phyloP scores from a whole-genome alignment of 75 land plant genomes.

The Cunninghamia lanceolata region DNA sequence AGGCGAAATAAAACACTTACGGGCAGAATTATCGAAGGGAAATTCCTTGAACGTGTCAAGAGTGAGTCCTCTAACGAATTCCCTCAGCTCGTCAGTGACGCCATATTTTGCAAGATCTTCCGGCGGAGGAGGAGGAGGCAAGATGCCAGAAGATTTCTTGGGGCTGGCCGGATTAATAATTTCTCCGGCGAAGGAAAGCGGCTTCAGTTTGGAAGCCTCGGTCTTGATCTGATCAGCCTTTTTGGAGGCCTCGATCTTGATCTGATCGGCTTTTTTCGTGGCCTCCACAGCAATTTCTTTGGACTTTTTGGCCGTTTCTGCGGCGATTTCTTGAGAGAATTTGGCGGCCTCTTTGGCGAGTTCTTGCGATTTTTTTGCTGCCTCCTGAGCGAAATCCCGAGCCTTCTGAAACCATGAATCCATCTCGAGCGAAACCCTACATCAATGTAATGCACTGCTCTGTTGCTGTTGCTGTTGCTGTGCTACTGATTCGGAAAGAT shows the following conservation, averaged over 20 bases:
- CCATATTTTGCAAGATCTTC: constrained; percentile 67
- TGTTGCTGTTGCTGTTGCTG: no score
- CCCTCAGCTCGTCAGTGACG: constrained; percentile 76
- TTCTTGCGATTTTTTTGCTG: constrained; percentile 74
- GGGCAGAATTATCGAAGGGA: constrained; percentile 37
- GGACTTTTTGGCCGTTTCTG: constrained; percentile 71
- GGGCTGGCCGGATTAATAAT: constrained; percentile 22
- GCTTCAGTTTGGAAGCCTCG: constrained; percentile 43
- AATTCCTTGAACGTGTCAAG: constrained; percentile 72
- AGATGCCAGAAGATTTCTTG: not conserved
- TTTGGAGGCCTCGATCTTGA: constrained; percentile 59
- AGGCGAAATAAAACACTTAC: constrained; percentile 9
- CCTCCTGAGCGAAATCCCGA: constrained; percentile 58
- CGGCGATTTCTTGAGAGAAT: constrained; percentile 48
- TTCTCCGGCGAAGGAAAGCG: constrained; percentile 23
- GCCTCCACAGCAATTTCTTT: constrained; percentile 73
- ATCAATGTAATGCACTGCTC: no score
- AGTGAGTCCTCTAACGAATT: constrained; percentile 75
- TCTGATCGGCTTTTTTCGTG: constrained; percentile 61
- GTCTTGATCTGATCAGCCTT: constrained; percentile 65
- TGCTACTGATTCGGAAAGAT: no score
- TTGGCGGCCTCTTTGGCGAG: constrained; percentile 50
- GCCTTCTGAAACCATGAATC: constrained; percentile 52
- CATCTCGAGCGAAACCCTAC: constrained; percentile 15
- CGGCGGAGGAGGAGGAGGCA: constrained; percentile 8